A percentile compares a stretch with the other conserved stretches of the same genome.
phyloP scores from a whole-genome alignment of 2,329 filamentous ascomycete genomes.

The Dryadomyces quercus-mongolicae region DNA sequence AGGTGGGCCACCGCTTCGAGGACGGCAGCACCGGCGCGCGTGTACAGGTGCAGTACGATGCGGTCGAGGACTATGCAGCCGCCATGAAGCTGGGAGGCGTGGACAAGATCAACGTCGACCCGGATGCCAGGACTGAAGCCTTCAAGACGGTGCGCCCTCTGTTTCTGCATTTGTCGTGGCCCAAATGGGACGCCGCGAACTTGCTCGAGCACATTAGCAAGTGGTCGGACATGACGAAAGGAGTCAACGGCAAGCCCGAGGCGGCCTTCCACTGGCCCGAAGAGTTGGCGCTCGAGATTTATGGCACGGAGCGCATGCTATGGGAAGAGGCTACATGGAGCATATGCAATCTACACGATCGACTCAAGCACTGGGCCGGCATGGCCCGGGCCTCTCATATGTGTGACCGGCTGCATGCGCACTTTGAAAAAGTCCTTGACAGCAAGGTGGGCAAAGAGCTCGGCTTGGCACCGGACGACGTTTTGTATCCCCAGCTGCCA shows the following conservation, averaged over 20 bases:
- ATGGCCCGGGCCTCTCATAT: constrained; percentile 2
- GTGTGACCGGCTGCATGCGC: constrained; percentile 1
- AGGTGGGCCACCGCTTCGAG: constrained; percentile 21
- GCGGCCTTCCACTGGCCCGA: constrained; percentile 18
- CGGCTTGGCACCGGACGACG: constrained; percentile 5
- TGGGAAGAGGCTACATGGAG: constrained; percentile 20
- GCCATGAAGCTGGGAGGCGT: background rate
- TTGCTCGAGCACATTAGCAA: constrained; percentile 13
- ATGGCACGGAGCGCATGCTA: constrained; percentile 21
- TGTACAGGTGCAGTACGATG: constrained; percentile 18
- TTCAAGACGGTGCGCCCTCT: constrained; percentile 13
- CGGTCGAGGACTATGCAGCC: constrained; percentile 16
- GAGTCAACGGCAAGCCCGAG: constrained; percentile 14
- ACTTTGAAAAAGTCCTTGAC: constrained; percentile 5
- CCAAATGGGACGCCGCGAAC: constrained; percentile 21
- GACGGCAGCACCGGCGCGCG: constrained; percentile 13
- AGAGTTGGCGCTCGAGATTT: constrained; percentile 15
- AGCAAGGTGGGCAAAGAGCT: background rate
- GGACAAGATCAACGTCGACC: background rate
- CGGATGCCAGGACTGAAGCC: constrained; percentile 1
- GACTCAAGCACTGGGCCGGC: constrained; percentile 8
- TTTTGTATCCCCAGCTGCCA: constrained; percentile 1
- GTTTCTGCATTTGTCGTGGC: constrained; percentile 23
- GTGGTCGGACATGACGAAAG: constrained; percentile 13
- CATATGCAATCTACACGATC: constrained; percentile 16